phyloP scores from a whole-genome alignment of 257 asterid species.

The Petunia secreta region DNA sequence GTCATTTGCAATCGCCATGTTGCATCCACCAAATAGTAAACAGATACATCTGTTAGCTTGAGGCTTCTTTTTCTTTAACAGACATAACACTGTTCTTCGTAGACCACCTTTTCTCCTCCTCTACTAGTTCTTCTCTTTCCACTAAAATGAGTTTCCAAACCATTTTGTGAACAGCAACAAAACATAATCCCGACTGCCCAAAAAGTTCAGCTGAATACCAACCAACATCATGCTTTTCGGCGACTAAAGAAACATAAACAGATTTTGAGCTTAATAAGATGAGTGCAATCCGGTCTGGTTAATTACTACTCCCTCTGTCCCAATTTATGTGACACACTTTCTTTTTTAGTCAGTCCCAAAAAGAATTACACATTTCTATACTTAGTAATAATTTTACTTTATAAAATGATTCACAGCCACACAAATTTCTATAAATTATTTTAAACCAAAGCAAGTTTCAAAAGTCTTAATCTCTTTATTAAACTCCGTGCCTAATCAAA shows the following conservation, averaged over 20 bases:
- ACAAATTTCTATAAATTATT: too few relatives aligned
- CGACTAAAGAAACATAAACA: background rate
- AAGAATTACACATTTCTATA: too few relatives aligned
- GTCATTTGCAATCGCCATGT: background rate
- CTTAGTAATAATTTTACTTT: too few relatives aligned
- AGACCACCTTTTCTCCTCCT: background rate
- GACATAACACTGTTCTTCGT: background rate
- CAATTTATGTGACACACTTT: too few relatives aligned
- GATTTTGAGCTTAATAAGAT: background rate
- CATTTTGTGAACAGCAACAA: background rate
- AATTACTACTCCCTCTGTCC: background rate
- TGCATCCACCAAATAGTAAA: too few relatives aligned
- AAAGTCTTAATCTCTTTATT: too few relatives aligned
- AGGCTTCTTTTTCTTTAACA: background rate
- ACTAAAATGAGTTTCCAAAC: background rate
- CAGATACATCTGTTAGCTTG: background rate
- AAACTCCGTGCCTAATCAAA: too few relatives aligned
- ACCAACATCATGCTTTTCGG: background rate
- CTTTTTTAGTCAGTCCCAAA: too few relatives aligned
- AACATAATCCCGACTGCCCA: conserved; percentile 12
- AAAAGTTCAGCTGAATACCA: background rate
- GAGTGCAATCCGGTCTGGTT: background rate
- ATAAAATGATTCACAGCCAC: too few relatives aligned
- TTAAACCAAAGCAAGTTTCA: too few relatives aligned
- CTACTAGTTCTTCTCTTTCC: conserved; percentile 11